Evolutionary conservation across 495 filamentous ascomycete species (phyloP), one percentile per base, ranked within the genome.

Genomic region (Aspergillus cavernicola): DNA sequence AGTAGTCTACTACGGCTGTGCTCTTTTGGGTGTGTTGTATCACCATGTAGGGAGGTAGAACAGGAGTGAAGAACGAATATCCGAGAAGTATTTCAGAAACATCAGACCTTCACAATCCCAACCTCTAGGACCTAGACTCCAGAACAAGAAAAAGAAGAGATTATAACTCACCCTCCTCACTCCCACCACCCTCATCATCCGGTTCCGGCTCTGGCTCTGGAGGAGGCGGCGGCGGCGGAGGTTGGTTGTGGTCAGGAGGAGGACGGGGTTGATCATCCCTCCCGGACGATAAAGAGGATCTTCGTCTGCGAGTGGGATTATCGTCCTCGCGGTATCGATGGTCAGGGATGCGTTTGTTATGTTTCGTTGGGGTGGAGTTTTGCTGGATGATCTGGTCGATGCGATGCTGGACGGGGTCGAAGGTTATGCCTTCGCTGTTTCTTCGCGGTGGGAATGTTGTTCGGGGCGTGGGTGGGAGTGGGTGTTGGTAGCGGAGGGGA

Each of bases 91-190:
- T n/a, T n/a, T n/a, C n/a, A n/a, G n/a, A n/a, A n/a, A n/a, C n/a
- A n/a, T n/a, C n/a, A n/a, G n/a, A n/a, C n/a, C n/a, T n/a, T n/a
- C n/a, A n/a, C n/a, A n/a, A n/a, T n/a, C n/a, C n/a, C n/a, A n/a
- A n/a, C n/a, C n/a, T n/a, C n/a, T n/a, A n/a, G n/a, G n/a, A n/a
- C n/a, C n/a, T n/a, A n/a, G n/a, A n/a, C n/a, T n/a, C n/a, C n/a
- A n/a, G n/a, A n/a, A n/a, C n/a, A n/a, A 39, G 24, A 45, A 13
- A 15, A 38, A 18, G 22, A 49, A 15, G 11, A 37, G 8, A 6
- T 37, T 66, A 77, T 29, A 77, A 59, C 50, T 77, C 73, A 11
- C 73, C 73, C 49, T 77, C 73, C 54, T 77, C 73, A 28, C 72
- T 75, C 7, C 69, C 69, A 24, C 57, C 68, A 4, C 63, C 67